Conservation (phyloP, 805 yeast genomes). For the Yamadazyma laniorum region DNA sequence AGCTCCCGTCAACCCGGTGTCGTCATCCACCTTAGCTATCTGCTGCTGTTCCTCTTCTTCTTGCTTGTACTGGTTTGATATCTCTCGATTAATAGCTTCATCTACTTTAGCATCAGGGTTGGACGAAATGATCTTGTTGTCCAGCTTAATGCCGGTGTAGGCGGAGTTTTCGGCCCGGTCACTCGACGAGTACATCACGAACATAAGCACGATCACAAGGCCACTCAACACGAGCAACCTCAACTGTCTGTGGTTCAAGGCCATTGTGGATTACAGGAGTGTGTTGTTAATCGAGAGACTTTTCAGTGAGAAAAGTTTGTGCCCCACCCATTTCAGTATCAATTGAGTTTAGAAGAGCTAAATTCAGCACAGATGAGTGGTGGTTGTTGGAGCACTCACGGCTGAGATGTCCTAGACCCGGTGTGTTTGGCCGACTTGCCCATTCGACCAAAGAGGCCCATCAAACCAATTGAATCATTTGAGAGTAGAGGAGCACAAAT, state of each 20-base stretch:
- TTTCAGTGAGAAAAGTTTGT: too few relatives aligned
- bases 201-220: conserved; percentile 9
- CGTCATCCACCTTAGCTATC: conserved; percentile 11
- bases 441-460: too few relatives aligned
- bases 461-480: too few relatives aligned
- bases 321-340: too few relatives aligned
- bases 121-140: conserved; percentile 30
- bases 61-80: conserved; percentile 20
- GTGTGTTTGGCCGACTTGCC: too few relatives aligned
- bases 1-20: too few relatives aligned
- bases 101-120: conserved; percentile 36
- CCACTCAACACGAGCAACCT: conserved; percentile 11
- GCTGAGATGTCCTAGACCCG: too few relatives aligned
- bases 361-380: too few relatives aligned
- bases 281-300: too few relatives aligned
- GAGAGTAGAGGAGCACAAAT: too few relatives aligned
- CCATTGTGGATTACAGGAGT: neutral
- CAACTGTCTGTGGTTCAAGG: conserved; percentile 8
- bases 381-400: too few relatives aligned
- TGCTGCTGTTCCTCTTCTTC: conserved; percentile 1
- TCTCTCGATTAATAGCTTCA: conserved; percentile 39
- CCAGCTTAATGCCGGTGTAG: neutral
- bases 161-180: neutral
- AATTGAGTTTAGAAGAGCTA: too few relatives aligned
- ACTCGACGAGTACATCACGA: conserved; percentile 9